phyloP scores from a whole-genome alignment of 208 protist genomes.

The Acanthamoeba healyi region DNA sequence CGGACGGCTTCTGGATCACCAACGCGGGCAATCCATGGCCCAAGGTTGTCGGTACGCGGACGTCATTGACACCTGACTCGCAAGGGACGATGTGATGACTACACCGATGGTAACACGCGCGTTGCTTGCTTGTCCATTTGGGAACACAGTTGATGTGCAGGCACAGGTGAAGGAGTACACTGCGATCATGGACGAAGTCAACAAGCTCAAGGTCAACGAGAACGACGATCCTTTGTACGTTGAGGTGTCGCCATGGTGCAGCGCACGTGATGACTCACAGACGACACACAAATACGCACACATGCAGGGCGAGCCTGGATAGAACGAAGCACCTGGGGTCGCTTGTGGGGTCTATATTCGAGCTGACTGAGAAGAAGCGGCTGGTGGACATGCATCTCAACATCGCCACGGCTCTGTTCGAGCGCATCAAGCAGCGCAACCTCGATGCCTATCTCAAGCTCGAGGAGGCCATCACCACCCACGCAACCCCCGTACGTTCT shows the following conservation, averaged over 20 bases:
- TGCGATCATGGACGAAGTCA: slow-evolving; percentile 70
- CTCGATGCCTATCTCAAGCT: slow-evolving; percentile 88
- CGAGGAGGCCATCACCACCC: slow-evolving; percentile 89
- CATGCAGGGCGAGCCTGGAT: neutral
- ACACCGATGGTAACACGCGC: too few relatives aligned
- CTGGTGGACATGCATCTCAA: slow-evolving; percentile 89
- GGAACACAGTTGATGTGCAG: slow-evolving; percentile 39
- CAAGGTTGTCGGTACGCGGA: slow-evolving; percentile 80
- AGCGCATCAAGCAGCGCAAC: slow-evolving; percentile 85
- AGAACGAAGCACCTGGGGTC: slow-evolving; percentile 55
- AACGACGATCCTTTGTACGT: slow-evolving; percentile 43
- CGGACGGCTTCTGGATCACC: slow-evolving; percentile 89
- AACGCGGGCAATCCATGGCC: slow-evolving; percentile 87
- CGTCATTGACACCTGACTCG: neutral
- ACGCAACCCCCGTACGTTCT: slow-evolving; percentile 42
- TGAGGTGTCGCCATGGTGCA: too few relatives aligned
- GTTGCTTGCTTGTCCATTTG: too few relatives aligned
- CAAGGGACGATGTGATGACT: too few relatives aligned
- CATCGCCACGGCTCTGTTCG: slow-evolving; percentile 88
- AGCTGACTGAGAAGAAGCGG: slow-evolving; percentile 87
- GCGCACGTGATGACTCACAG: too few relatives aligned
- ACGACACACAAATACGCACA: neutral
- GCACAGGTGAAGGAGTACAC: slow-evolving; percentile 77
- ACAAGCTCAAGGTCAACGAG: slow-evolving; percentile 68
- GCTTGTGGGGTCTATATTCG: slow-evolving; percentile 75